Evolutionary conservation across 2,329 filamentous ascomycete species (phyloP).

Genomic region (Penicillium sp.): DNA sequence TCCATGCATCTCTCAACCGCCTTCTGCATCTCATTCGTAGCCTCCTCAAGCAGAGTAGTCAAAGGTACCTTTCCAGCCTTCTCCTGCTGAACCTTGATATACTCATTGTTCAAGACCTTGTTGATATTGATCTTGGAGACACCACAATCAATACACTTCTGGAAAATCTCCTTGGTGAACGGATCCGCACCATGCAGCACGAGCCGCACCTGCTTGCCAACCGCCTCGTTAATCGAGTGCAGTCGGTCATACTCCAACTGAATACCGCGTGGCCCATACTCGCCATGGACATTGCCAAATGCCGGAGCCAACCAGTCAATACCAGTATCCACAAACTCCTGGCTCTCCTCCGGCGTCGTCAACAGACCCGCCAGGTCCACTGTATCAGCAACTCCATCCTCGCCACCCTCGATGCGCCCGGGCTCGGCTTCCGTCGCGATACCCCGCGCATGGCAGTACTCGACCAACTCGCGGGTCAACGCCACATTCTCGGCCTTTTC

Average conservation of each 20-base stretch:
- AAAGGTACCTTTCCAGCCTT: constrained; percentile 55
- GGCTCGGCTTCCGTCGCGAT: constrained; percentile 73
- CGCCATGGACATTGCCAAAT: constrained; percentile 75
- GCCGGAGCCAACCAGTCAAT: constrained; percentile 75
- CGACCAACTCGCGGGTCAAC: constrained; percentile 63
- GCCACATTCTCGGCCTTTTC: constrained; percentile 70
- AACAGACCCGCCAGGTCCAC: constrained; percentile 63
- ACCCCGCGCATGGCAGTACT: constrained; percentile 64
- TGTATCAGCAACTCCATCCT: constrained; percentile 72
- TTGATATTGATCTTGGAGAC: constrained; percentile 62
- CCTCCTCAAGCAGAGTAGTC: constrained; percentile 57
- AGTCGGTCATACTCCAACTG: constrained; percentile 62
- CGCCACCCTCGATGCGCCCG: constrained; percentile 70
- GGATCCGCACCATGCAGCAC: constrained; percentile 62
- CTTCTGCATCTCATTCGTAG: constrained; percentile 57
- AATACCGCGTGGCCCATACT: constrained; percentile 67
- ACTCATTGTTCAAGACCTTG: constrained; percentile 58
- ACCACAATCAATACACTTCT: constrained; percentile 56
- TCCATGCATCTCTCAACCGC: constrained; percentile 60
- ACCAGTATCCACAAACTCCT: constrained; percentile 69
- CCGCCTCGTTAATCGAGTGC: constrained; percentile 50
- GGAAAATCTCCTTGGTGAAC: constrained; percentile 57
- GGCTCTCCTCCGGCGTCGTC: constrained; percentile 68
- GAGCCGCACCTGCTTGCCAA: constrained; percentile 52
- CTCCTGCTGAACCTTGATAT: constrained; percentile 50